Conservation (phyloP, 2,329 filamentous ascomycete genomes). For the Cordyceps fumosorosea region DNA sequence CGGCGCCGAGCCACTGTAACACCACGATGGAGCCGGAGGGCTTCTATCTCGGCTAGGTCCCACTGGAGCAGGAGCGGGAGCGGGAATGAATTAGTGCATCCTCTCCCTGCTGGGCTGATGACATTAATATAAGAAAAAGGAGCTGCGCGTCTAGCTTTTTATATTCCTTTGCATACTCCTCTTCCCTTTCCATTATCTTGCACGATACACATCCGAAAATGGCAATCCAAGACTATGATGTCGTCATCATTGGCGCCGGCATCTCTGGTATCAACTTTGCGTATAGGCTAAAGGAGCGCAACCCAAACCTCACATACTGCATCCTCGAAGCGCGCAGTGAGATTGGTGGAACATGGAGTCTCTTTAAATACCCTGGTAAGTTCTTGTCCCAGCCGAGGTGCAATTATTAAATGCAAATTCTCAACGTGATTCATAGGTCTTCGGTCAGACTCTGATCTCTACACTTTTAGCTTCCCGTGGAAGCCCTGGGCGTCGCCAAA, state of each 20-base stretch:
- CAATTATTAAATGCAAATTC: background rate
- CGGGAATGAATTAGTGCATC: no score
- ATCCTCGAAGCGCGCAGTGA: constrained; percentile 61
- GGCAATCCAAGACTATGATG: constrained; percentile 33
- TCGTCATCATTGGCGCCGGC: constrained; percentile 64
- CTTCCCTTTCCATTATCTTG: no score
- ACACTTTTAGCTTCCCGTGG: constrained; percentile 62
- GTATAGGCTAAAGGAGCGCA: constrained; percentile 53
- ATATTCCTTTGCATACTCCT: no score
- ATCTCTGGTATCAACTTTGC: constrained; percentile 70
- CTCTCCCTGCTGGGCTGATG: no score
- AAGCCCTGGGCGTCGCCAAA: constrained; percentile 54
- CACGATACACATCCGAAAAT: background rate
- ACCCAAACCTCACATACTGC: constrained; percentile 51
- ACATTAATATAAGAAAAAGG: no score
- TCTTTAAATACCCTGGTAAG: constrained; percentile 61
- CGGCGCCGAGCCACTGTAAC: no score
- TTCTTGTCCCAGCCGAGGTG: no score
- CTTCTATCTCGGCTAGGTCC: no score
- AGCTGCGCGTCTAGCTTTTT: no score
- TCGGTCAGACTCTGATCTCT: constrained; percentile 58
- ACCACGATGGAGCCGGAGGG: no score
- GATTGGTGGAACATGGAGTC: constrained; percentile 71
- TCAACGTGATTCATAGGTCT: constrained; percentile 39
- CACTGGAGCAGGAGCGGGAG: no score